Conservation (phyloP, 164 flowering plant species). For the Vitis rotundifolia region DNA sequence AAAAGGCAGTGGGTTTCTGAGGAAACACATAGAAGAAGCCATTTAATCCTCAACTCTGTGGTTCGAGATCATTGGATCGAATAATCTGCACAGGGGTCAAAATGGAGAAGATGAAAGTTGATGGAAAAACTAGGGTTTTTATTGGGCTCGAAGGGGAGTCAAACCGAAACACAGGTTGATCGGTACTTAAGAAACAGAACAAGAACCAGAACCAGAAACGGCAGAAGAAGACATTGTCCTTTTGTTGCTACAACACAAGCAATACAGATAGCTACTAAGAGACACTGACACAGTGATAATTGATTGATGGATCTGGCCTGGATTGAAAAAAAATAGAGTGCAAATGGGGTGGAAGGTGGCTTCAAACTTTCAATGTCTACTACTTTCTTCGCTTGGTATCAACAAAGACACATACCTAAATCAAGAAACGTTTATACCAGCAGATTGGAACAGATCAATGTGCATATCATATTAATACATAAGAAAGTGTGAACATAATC, state of each 20-base stretch:
- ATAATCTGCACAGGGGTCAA: neutral
- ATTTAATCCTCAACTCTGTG: conserved; percentile 15
- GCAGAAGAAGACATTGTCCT: too few relatives aligned
- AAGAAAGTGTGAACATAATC: neutral
- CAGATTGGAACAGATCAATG: neutral
- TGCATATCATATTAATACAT: neutral
- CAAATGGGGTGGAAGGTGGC: neutral
- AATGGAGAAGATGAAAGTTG: neutral
- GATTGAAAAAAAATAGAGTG: neutral
- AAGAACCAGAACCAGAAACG: neutral
- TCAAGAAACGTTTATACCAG: conserved; percentile 1
- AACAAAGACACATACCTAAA: conserved; percentile 2
- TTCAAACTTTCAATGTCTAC: neutral
- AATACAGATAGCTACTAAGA: neutral
- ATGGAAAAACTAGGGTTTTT: neutral
- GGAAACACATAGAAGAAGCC: conserved; percentile 22
- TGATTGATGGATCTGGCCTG: neutral
- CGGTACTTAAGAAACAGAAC: neutral
- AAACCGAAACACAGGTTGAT: neutral
- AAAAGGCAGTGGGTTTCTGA: conserved; percentile 16
- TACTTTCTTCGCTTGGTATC: neutral
- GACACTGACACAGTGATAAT: neutral
- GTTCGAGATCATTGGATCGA: conserved; percentile 1
- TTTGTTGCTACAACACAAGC: too few relatives aligned
- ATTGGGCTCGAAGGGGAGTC: neutral